These are phyloP conservation scores for Sphaerulina populicola DNA, from an alignment of 2,329 filamentous ascomycete genomes.

Conservation along the genomic window DNA sequence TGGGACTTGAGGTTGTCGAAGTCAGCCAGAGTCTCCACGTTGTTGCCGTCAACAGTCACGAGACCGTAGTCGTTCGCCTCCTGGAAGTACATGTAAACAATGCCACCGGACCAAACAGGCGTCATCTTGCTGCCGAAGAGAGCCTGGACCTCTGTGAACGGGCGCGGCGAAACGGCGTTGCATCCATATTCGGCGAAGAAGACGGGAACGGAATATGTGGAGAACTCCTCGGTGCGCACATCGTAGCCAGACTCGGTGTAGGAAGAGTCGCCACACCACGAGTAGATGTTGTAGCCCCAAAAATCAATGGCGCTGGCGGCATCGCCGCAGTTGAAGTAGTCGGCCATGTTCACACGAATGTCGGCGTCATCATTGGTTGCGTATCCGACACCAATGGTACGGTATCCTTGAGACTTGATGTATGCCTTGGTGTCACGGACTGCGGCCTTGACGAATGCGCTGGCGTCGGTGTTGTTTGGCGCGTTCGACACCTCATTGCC, in stretches of 20 bases:
- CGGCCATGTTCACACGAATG: constrained; percentile 71
- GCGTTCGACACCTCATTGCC: constrained; percentile 95
- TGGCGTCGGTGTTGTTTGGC: constrained; percentile 77
- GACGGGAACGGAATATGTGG: constrained; percentile 79
- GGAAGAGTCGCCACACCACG: constrained; percentile 85
- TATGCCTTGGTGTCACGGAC: constrained; percentile 93
- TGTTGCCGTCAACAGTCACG: constrained; percentile 52
- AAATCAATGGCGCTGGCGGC: constrained; percentile 69
- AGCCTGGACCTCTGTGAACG: constrained; percentile 75
- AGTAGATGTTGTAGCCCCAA: constrained; percentile 99
- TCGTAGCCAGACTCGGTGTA: constrained; percentile 72
- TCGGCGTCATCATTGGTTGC: constrained; percentile 86
- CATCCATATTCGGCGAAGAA: constrained; percentile 99
- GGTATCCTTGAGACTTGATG: constrained; percentile 71
- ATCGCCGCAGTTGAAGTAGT: constrained; percentile 90
- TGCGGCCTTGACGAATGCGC: constrained; percentile 93
- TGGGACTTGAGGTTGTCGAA: constrained; percentile 64
- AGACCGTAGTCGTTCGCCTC: constrained; percentile 85
- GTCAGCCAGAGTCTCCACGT: constrained; percentile 61
- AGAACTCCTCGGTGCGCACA: constrained; percentile 76
- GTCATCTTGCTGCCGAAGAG: constrained; percentile 79
- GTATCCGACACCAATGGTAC: constrained; percentile 81
- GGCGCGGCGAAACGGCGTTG: constrained; percentile 64
- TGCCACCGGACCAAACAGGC: constrained; percentile 82
- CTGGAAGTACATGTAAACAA: constrained; percentile 98